Conservation (phyloP, 805 yeast genomes). For the Metschnikowia lunata region DNA sequence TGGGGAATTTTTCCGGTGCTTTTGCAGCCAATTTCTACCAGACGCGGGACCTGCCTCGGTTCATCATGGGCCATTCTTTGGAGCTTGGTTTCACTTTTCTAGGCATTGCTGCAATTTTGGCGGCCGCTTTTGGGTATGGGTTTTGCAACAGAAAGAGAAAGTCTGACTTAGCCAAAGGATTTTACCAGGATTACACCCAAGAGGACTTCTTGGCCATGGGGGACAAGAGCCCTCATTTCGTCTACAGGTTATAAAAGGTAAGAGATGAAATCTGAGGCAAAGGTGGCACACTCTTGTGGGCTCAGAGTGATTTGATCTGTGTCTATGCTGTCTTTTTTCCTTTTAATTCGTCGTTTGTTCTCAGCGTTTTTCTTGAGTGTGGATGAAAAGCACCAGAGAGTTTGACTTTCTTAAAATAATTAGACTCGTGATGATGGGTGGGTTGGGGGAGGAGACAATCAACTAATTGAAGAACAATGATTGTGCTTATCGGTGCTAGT, state of each 20-base stretch:
- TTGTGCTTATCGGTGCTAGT: no score
- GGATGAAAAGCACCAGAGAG: no score
- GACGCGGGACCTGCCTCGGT: constrained; percentile 23
- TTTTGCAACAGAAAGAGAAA: constrained; percentile 4
- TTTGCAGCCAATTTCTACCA: constrained; percentile 30
- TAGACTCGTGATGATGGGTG: no score
- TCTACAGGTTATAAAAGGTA: constrained; percentile 18
- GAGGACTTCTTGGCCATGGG: constrained; percentile 35
- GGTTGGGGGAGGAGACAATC: no score
- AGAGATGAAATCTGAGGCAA: no score
- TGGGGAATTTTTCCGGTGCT: constrained; percentile 36
- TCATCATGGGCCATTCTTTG: constrained; percentile 26
- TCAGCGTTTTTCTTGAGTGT: no score
- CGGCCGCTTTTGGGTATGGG: not conserved
- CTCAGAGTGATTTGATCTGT: no score
- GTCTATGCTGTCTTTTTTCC: no score
- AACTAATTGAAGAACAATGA: no score
- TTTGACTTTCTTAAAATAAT: no score
- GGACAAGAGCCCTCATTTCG: constrained; percentile 38
- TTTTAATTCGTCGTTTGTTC: no score
- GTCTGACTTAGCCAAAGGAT: constrained; percentile 17
- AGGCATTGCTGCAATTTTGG: constrained; percentile 18
- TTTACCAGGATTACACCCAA: constrained; percentile 23
- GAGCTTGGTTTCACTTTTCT: constrained; percentile 28
- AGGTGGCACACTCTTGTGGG: no score